These are phyloP conservation scores for Citeromyces matritensis DNA, from an alignment of 805 yeast species.

Conservation along the genomic window DNA sequence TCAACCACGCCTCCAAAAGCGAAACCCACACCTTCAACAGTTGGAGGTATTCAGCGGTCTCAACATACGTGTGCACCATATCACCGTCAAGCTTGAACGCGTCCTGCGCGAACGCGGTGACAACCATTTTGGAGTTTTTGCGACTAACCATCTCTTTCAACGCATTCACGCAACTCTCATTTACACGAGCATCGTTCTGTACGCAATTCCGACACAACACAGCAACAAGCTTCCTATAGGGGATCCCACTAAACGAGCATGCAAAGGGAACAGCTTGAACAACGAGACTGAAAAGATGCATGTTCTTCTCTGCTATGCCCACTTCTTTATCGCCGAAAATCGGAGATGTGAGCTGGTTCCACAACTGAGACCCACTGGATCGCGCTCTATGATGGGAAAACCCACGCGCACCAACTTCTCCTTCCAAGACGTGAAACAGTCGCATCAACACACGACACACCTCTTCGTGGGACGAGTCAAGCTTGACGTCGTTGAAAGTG, in stretches of 20 bases:
- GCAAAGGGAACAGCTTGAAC: slow-evolving; percentile 69
- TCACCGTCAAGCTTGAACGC: slow-evolving; percentile 64
- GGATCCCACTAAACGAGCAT: too few relatives aligned
- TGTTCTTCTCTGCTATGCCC: slow-evolving; percentile 19
- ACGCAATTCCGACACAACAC: slow-evolving; percentile 63
- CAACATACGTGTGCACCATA: slow-evolving; percentile 41
- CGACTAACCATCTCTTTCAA: slow-evolving; percentile 52
- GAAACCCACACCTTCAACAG: slow-evolving; percentile 64
- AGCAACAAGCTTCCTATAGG: slow-evolving; percentile 56
- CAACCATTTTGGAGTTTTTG: slow-evolving; percentile 52
- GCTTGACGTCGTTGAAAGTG: slow-evolving; percentile 28
- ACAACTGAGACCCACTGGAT: too few relatives aligned
- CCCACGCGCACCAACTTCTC: slow-evolving; percentile 40
- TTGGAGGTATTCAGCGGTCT: slow-evolving; percentile 44
- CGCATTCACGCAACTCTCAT: slow-evolving; percentile 48
- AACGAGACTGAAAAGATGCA: slow-evolving; percentile 53
- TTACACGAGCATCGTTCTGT: slow-evolving; percentile 47
- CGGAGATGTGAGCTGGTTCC: too few relatives aligned
- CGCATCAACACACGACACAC: slow-evolving; percentile 42
- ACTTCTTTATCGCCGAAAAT: too few relatives aligned
- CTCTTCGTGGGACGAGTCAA: slow-evolving; percentile 71
- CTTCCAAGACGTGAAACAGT: slow-evolving; percentile 45
- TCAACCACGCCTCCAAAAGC: slow-evolving; percentile 69
- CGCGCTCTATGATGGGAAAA: too few relatives aligned
- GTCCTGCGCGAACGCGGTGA: slow-evolving; percentile 62